Evolutionary conservation across 192 early-diverging fungal species (phyloP).

Genomic region (Paraglomus brasilianum): DNA sequence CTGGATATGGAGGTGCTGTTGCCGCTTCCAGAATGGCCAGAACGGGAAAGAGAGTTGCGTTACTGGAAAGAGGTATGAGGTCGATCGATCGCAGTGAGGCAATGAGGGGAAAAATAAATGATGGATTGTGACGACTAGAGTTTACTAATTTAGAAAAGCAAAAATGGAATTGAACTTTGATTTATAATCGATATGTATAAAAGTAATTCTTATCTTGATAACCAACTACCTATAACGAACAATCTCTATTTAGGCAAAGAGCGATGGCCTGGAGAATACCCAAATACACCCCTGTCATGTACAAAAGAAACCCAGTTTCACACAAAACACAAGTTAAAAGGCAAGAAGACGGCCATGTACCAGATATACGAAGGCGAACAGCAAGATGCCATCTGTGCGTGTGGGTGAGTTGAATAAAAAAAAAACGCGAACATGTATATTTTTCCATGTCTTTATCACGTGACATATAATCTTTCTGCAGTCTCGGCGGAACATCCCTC

Average conservation of each 20-base stretch:
- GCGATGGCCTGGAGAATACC: conserved; percentile 45
- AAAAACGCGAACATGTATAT: no score
- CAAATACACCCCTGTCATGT: conserved; percentile 31
- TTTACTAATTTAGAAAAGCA: no score
- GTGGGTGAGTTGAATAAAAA: conserved; percentile 41
- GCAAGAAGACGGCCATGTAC: conserved; percentile 38
- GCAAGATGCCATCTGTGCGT: conserved; percentile 40
- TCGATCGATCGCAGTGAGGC: no score
- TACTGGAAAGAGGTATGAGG: conserved; percentile 42
- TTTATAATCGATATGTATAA: no score
- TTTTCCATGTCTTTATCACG: no score
- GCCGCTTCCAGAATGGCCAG: conserved; percentile 41
- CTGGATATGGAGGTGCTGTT: conserved; percentile 41
- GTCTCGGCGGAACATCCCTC: conserved; percentile 42
- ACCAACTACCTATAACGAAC: no score
- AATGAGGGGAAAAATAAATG: no score
- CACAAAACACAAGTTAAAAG: conserved; percentile 37
- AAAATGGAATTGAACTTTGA: no score
- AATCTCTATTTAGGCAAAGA: no score
- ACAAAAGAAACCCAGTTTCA: conserved; percentile 39
- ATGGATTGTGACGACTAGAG: no score
- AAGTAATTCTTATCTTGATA: no score
- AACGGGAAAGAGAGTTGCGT: conserved; percentile 38
- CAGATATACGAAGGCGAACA: conserved; percentile 40
- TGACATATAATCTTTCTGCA: conserved; percentile 14